These are phyloP conservation scores for Pseudogymnoascus sp. DNA, from an alignment of 2,329 filamentous ascomycete genomes.

Conservation along the genomic window DNA sequence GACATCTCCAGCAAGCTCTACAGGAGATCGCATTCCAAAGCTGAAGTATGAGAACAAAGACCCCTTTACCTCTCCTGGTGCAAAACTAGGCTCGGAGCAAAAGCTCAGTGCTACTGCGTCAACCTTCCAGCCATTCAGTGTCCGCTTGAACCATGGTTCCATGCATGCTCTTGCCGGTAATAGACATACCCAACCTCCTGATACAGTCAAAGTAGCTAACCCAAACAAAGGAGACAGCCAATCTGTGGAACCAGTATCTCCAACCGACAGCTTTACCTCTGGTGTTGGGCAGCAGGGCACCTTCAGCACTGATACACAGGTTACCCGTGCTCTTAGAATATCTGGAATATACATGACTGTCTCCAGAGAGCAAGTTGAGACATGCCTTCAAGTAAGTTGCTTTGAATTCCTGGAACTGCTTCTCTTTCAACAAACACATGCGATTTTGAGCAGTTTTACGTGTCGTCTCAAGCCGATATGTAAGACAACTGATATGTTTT, in stretches of 20 bases:
- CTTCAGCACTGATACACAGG: slow-evolving; percentile 24
- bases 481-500: not conserved
- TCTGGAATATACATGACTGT: slow-evolving; percentile 18
- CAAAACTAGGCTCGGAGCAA: slow-evolving; percentile 29
- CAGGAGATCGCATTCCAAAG: slow-evolving; percentile 17
- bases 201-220: not conserved
- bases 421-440: not conserved
- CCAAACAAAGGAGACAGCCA: not conserved
- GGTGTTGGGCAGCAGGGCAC: slow-evolving; percentile 10
- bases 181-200: not conserved
- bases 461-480: not conserved
- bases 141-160: slow-evolving; percentile 9
- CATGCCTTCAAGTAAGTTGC: slow-evolving; percentile 18
- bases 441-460: not conserved
- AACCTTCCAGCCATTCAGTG: slow-evolving; percentile 46
- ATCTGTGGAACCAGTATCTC: not conserved
- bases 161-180: not conserved
- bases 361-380: slow-evolving; percentile 15
- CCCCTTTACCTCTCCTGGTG: slow-evolving; percentile 40
- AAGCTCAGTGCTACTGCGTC: slow-evolving; percentile 58
- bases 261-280: not conserved
- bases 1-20: slow-evolving; percentile 20
- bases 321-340: slow-evolving; percentile 23
- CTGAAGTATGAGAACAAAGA: slow-evolving; percentile 36
- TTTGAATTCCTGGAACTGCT: not conserved